Base-by-base conservation (phyloP, 1,284 basidiomycete species). In the Naganishia albida region DNA sequence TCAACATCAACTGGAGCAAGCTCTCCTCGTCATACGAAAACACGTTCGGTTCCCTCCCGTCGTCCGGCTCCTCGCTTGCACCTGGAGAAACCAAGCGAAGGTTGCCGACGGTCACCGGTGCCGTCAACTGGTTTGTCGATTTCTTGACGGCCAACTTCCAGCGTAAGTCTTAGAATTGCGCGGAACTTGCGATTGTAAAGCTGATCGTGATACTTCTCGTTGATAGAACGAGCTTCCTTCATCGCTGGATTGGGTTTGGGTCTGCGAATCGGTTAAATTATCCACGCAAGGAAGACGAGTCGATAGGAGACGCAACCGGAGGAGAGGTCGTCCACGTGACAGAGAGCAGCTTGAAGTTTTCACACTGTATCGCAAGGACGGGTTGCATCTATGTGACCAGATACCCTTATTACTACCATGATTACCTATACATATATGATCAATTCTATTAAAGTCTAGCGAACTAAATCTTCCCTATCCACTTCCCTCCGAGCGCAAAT, bases 91-190 rank as follows among this genome's bases (percentile, higher is more conserved):
- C 53, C 13, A 52, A 60, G 44, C 39, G 40, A 20, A 49, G 25
- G 13, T 81, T 88, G 7, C 88, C 90, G 0, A 89, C 84, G 7
- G 77, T 88, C 65, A 78, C 76, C 39, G 85, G 87, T 3, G 75
- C 90, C 43, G 91, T 88, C 84, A 83, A 78, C 52, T 87, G 88
- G 85, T 73, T 89, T 28, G 64, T 92, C 42, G 82, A 93, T 78
- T 97, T 97, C 81, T 81, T 97, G 74, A 91, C 90, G 0, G 89
- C 91, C 26, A 90, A 96, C 77, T 97, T 97, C 81, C 93, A 93
- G 75, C 89, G 78, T 79, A 67, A 75, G 78, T 75, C 23, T 3
- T 34, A 4, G 34, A 34, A 10, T 10, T 10, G 4, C 34, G 10
- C 34, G 34, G 10, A 10, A 34, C 4, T 34, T n/a, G n/a, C n/a